Conservation (phyloP, 768 basidiomycete genomes). For the Cubamyces sp. region DNA sequence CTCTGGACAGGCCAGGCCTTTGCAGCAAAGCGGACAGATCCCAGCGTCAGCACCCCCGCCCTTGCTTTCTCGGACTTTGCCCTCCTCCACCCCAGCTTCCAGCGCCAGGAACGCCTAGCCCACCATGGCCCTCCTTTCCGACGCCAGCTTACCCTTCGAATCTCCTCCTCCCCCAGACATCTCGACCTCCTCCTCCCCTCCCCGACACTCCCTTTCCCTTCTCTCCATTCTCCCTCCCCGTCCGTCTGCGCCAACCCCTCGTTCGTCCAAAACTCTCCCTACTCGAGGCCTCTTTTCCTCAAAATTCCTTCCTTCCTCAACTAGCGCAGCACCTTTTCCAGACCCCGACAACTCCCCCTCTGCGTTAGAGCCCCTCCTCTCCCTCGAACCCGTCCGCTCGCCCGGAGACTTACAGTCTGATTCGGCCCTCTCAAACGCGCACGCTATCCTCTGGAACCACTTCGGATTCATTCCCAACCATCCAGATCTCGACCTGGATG, state of each 20-base stretch:
- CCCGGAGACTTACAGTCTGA: conserved; percentile 2
- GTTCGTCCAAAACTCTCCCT: background rate
- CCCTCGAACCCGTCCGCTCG: background rate
- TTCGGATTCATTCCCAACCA: conserved; percentile 25
- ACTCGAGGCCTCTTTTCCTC: background rate
- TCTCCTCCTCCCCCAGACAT: background rate
- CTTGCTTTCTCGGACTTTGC: background rate
- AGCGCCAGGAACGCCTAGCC: conserved; percentile 1
- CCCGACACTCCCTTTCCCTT: background rate
- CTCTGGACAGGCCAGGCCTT: background rate
- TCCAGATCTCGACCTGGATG: conserved; percentile 21
- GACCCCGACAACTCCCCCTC: background rate
- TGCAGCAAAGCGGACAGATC: background rate
- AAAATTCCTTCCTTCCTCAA: background rate
- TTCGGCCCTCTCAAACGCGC: background rate
- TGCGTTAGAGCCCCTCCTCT: background rate
- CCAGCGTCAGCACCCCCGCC: background rate
- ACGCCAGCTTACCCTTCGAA: background rate
- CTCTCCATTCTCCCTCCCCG: background rate
- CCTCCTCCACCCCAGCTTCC: conserved; percentile 14
- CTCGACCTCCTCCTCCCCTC: background rate
- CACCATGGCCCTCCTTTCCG: background rate
- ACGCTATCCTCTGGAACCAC: conserved; percentile 21
- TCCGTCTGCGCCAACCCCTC: background rate
- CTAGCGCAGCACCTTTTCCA: background rate